phyloP scores from a whole-genome alignment of 257 asterid species.

The Mentha longifolia region DNA sequence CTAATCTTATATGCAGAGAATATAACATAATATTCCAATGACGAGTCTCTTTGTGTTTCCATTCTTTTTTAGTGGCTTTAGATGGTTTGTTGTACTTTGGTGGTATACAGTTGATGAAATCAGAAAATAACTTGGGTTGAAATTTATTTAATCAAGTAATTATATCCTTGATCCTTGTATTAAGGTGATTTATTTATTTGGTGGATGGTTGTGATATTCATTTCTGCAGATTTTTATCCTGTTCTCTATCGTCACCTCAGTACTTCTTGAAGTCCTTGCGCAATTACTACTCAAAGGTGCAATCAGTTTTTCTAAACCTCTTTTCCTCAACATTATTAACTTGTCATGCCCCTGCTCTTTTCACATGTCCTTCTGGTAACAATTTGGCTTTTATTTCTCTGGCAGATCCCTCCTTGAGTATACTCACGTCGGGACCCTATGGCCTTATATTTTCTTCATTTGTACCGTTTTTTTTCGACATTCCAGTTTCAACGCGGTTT shows the following conservation, averaged over 20 bases:
- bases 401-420: constrained; percentile 78
- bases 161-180: not conserved
- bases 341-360: constrained; percentile 12
- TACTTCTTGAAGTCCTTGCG: constrained; percentile 67
- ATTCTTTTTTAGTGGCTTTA: constrained; percentile 18
- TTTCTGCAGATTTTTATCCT: constrained; percentile 77
- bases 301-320: constrained; percentile 14
- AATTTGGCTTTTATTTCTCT: constrained; percentile 37
- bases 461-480: constrained; percentile 93
- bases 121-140: not conserved
- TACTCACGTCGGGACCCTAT: constrained; percentile 93
- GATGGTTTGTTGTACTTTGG: constrained; percentile 4
- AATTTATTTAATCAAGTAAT: not conserved
- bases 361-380: constrained; percentile 31
- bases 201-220: constrained; percentile 17
- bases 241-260: constrained; percentile 67
- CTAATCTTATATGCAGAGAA: not conserved
- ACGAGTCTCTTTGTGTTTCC: not conserved
- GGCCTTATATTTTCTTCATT: constrained; percentile 86
- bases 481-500: constrained; percentile 89
- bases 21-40: not conserved
- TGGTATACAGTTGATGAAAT: constrained; percentile 19
- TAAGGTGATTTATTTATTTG: constrained; percentile 10
- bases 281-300: constrained; percentile 76
- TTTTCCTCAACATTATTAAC: constrained; percentile 9